A percentile compares a stretch with the other conserved stretches of the same genome.
Conservation (phyloP, 139 green algal species). For the Haematococcus sp. region DNA sequence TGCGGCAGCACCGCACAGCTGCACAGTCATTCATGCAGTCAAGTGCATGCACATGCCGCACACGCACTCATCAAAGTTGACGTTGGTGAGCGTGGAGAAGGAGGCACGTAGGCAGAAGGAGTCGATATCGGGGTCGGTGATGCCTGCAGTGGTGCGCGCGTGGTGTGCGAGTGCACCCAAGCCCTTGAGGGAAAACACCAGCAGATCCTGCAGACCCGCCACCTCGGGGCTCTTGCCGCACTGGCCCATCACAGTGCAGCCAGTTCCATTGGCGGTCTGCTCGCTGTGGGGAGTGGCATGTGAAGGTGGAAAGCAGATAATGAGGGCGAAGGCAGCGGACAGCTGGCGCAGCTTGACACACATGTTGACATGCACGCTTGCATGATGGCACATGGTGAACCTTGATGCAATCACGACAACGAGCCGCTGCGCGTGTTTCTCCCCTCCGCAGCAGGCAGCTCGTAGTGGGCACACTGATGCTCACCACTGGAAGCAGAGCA, state of each 20-base stretch:
- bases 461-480: no score
- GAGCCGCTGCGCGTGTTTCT: no score
- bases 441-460: no score
- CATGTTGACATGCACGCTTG: no score
- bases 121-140: conserved; percentile 1
- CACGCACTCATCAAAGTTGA: conserved; percentile 40
- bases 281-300: conserved; percentile 62
- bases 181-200: conserved; percentile 47
- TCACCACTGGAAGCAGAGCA: no score
- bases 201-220: conserved; percentile 56
- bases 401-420: no score
- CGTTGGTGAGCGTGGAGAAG: conserved; percentile 73
- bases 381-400: no score
- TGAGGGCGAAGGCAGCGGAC: no score
- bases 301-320: no score
- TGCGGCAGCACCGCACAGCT: no score
- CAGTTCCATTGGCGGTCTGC: conserved; percentile 58
- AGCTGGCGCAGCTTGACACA: no score
- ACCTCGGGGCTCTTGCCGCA: conserved; percentile 72
- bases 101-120: conserved; percentile 16
- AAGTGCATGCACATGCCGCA: not conserved
- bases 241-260: conserved; percentile 50
- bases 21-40: no score
- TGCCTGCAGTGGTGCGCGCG: conserved; percentile 6
- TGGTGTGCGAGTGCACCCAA: conserved; percentile 6